Evolutionary conservation across 768 basidiomycete genomes (phyloP).

Genomic region (Zangia roseola): DNA sequence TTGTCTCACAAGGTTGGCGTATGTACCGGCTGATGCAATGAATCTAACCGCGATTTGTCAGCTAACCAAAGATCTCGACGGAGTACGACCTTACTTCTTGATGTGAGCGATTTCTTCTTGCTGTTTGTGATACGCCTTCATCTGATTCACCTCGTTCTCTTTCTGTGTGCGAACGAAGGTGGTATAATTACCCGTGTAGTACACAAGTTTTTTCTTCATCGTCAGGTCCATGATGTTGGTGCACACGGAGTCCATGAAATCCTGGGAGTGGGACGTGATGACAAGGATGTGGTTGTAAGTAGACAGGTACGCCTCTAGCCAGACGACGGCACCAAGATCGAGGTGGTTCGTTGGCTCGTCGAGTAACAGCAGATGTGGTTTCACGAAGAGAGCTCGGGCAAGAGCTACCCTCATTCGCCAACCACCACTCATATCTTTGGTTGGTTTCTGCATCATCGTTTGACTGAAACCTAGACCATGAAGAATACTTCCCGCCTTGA

Average conservation of each 20-base stretch:
- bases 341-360: conserved; percentile 94
- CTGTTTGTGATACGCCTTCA: conserved; percentile 99
- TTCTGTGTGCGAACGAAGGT: conserved; percentile 94
- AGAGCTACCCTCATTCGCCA: conserved; percentile 99
- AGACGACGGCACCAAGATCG: conserved; percentile 97
- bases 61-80: conserved; percentile 1
- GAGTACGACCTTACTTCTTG: conserved; percentile 68
- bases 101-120: conserved; percentile 98
- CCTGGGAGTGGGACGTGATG: conserved; percentile 97
- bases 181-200: conserved; percentile 95
- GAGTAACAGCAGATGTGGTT: conserved; percentile 91
- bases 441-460: conserved; percentile 93
- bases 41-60: conserved; percentile 50
- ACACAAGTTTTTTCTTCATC: conserved; percentile 85
- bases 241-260: conserved; percentile 98
- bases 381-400: conserved; percentile 92
- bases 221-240: conserved; percentile 99
- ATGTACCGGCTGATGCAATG: conserved; percentile 99
- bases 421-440: conserved; percentile 98
- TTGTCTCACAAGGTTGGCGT: conserved; percentile 97
- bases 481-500: conserved; percentile 94
- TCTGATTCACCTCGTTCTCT: conserved; percentile 99
- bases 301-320: conserved; percentile 96
- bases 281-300: conserved; percentile 99
- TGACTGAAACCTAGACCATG: conserved; percentile 93